Conservation (phyloP, 129 eudicot genomes). For the Flaveria linearis region DNA sequence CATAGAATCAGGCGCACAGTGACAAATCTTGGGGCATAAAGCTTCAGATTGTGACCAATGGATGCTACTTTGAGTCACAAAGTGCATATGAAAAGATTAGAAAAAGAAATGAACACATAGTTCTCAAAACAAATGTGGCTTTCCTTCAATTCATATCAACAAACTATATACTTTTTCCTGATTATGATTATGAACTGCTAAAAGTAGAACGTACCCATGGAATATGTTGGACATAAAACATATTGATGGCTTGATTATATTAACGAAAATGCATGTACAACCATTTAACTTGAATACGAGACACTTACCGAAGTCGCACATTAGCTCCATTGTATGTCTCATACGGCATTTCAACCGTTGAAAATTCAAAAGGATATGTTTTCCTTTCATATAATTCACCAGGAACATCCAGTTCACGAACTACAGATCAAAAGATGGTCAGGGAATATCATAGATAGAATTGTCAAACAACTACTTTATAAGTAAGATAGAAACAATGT, state of each 20-base stretch:
- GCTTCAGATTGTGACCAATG: not conserved
- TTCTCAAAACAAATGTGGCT: not conserved
- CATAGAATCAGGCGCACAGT: not conserved
- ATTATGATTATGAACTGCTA: not conserved
- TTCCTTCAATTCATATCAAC: not conserved
- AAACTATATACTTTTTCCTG: not conserved
- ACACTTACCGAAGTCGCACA: conserved; percentile 77
- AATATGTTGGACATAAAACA: not conserved
- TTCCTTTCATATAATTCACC: conserved; percentile 91
- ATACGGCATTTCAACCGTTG: conserved; percentile 95
- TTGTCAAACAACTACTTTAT: not conserved
- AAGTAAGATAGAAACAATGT: not conserved
- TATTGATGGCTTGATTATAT: conserved; percentile 9
- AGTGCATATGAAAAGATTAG: not conserved
- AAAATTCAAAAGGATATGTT: conserved; percentile 85
- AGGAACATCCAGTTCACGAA: conserved; percentile 98
- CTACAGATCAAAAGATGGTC: conserved; percentile 41
- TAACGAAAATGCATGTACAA: not conserved
- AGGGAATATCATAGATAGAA: not conserved
- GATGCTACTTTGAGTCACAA: not conserved
- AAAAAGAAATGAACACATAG: not conserved
- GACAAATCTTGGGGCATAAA: not conserved
- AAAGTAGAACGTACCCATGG: not conserved
- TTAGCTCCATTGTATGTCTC: conserved; percentile 92
- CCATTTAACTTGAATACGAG: not conserved